Evolutionary conservation across 176 grass and related monocot species (phyloP).

Genomic region (Oryza brachyantha): DNA sequence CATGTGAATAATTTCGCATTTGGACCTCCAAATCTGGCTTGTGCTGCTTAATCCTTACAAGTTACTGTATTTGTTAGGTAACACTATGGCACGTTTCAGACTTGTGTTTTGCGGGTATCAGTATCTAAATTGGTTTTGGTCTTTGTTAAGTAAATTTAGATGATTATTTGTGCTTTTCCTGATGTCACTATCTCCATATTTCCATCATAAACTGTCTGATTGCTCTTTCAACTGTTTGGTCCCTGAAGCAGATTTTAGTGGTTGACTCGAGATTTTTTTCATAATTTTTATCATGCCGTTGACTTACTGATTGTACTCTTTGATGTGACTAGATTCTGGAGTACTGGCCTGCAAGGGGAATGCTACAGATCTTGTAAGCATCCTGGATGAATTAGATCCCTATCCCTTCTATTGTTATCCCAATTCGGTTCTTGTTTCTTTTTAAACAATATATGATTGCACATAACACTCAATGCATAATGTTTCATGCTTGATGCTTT

Average conservation of each 20-base stretch:
- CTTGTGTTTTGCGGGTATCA: not conserved
- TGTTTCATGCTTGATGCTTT: not conserved
- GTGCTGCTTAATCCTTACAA: not conserved
- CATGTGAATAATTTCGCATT: not conserved
- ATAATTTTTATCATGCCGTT: not conserved
- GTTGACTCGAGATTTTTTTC: not conserved
- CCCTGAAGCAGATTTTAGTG: not conserved
- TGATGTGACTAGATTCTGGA: slow-evolving; percentile 59
- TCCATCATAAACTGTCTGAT: not conserved
- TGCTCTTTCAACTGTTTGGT: not conserved
- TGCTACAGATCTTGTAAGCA: slow-evolving; percentile 96
- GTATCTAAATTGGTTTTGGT: not conserved
- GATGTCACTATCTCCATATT: not conserved
- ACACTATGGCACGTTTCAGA: not conserved
- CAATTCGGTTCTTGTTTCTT: not conserved
- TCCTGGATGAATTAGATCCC: not conserved
- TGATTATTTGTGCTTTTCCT: slow-evolving; percentile 1
- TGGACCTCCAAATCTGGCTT: not conserved
- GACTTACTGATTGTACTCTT: not conserved
- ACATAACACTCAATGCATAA: not conserved
- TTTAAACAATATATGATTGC: not conserved
- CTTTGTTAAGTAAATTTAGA: not conserved
- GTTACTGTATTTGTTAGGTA: not conserved
- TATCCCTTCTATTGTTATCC: not conserved
- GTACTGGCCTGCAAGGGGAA: slow-evolving; percentile 81